Evolutionary conservation across 768 basidiomycete genomes (phyloP), one percentile per base, ranked within the genome.

Genomic region (Termitomyces titanicus): DNA sequence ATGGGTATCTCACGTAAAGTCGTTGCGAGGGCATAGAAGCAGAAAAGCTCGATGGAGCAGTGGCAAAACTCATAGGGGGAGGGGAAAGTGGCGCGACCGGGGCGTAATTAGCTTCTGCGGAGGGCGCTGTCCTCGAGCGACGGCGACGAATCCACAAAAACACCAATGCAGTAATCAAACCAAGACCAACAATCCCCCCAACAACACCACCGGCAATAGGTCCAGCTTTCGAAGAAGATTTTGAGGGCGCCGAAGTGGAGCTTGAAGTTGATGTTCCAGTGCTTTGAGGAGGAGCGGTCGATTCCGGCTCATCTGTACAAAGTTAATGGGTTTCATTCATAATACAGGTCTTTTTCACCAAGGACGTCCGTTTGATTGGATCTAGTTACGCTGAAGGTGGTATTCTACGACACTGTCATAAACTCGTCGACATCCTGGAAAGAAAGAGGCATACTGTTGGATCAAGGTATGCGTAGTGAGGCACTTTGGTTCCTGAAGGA

Each of bases 191-290:
- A 0, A 86, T 55, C 13, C 79, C 82, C 3, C 82, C 83, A 6
- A 85, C 73, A 7, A 81, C 79, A n/a, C 86, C 85, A 38, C 85
- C 86, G 0, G 80, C 82, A 35, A 87, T 85, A n/a, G 80, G 72
- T 2, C 79, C 80, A 1, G 75, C 72, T 48, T 76, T 68, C 9
- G 67, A 64, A 22, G 57, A 54, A 25, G 63, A 18, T 3, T 56
- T 27, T 24, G 46, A 4, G 0, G 59, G 9, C 18, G 61, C 42
- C 3, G 17, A 8, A 1, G 2, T 10, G 4, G n/a, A 27, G 9
- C 43, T n/a, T 9, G 56, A 5, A 18, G n/a, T n/a, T n/a, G 34
- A 47, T 24, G 64, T 51, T 22, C 56, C 47, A 5, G 73, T 70
- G 15, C 68, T 38, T 20, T 64, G 37, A 10, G 70, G 55, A 55